Base-by-base conservation (phyloP, 352 stramenopile genomes). In the Pythium aquatile region DNA sequence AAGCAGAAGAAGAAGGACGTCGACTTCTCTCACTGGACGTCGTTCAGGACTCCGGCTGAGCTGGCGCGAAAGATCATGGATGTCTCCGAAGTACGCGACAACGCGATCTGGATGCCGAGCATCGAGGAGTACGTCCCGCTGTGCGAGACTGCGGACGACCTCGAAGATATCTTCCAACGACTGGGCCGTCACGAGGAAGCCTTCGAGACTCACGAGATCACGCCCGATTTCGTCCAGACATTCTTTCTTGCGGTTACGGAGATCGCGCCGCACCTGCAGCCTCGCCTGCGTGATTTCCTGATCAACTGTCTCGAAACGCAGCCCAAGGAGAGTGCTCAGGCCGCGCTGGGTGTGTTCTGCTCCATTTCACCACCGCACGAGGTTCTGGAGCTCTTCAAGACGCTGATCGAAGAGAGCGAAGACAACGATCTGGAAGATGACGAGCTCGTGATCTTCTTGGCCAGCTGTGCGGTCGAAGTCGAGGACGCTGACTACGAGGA, bases 401-500 rank as follows among this genome's bases (percentile, higher is more conserved):
- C 72, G 16, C 49, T 88, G 14, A 8, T 85, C 29, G 53, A 63
- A 51, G 58, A 74, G 13, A 70, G 70, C 13, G 54, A 62, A 3
- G 44, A 62, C 32, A 24, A 58, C 32, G 67, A 73, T 51, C 54
- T 91, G 0, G 74, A 69, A 5, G 80, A 91, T 55, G 72, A 87
- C 2, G 77, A 90, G 14, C 55, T 86, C 3, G 67, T 89, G 58
- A 75, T 87, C 53, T 88, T 91, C 61, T 72, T 91, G 7, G 72
- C 82, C 5, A 87, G 78, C 49, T 74, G 72, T 54, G 77, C 73
- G 37, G 29, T 46, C 2, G 61, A 62, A n/a, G 13, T 24, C 9
- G 62, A 26, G 5, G 47, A 55, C 8, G 44, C n/a, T 4, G 46
- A 58, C 33, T 26, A 37, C 28, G 56, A 42, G 11, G 52, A 58